Evolutionary conservation across 1,139 yeast species (phyloP), one percentile per base, ranked within the genome.

Genomic region (Meyerozyma elateridarum): DNA sequence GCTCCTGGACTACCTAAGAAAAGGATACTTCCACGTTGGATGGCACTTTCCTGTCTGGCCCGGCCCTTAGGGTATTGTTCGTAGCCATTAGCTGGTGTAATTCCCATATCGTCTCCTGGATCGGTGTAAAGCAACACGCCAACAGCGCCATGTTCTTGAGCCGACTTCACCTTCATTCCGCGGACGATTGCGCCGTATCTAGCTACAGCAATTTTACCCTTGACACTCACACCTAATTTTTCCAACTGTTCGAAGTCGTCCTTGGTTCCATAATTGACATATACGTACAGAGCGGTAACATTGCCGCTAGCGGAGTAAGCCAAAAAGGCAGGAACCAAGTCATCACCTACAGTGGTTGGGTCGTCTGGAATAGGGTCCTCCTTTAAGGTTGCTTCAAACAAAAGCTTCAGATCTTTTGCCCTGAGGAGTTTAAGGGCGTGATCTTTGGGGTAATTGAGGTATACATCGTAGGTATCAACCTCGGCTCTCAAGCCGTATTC

Each of bases 1-100:
- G 65, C 51, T 8, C 67, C 69, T 4, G 68, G 61, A 29, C 72
- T 73, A 2, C 94, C 83, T 34, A 87, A 62, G 49, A 80, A 87
- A 54, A 79, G 85, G 3, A 81, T 91, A 37, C 89, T 79, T 1
- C 95, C 95, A 49, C 96, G 70, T 61, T 52, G 56, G 5, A 52
- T 55, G 9, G 42, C 57, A 11, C 79, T 70, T 14, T 85, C 85
- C 44, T 79, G 73, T 40, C 87, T 64, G 1, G 85, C 85, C 2
- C 79, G 79, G 1, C 88, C 88, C 2, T 71, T 50, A 1, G 88
- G 88, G 42, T 80, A 80, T 0, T 79, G 54, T 39, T 65, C 50
- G 48, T 62, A 73, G 3, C 81, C 84, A 37, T 75, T 70, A 31
- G 59, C 62, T 16, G 57, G 62, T 13, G 66, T 65, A 28, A 73